Percentiles rank a stretch among this genome's conserved stretches.
Conservation (phyloP, 2,329 filamentous ascomycete species). For the Didymella segeticola region DNA sequence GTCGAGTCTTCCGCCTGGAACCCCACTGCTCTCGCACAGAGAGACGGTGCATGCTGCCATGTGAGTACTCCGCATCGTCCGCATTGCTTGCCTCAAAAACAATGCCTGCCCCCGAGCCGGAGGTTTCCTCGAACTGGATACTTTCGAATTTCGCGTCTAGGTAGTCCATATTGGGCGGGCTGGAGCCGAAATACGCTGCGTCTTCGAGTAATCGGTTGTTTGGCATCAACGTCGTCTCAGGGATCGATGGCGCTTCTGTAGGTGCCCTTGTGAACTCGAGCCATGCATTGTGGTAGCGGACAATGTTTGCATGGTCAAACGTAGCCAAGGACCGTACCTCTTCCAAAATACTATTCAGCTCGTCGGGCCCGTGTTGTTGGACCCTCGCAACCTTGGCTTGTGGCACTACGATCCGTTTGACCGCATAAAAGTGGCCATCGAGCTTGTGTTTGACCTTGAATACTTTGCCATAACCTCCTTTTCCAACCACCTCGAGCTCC, state of each 20-base stretch:
- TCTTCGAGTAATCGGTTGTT: constrained; percentile 35
- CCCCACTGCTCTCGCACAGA: constrained; percentile 43
- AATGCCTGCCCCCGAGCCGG: constrained; percentile 31
- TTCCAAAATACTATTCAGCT: constrained; percentile 63
- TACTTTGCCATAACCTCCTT: constrained; percentile 70
- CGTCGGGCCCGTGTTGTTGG: constrained; percentile 58
- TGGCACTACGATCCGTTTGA: constrained; percentile 70
- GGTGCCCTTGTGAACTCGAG: constrained; percentile 56
- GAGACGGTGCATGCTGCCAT: not conserved
- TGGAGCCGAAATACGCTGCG: constrained; percentile 19
- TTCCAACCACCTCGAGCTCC: constrained; percentile 62
- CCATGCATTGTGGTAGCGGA: constrained; percentile 71
- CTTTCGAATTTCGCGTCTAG: constrained; percentile 23
- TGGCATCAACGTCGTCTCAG: constrained; percentile 20
- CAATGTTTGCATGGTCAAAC: constrained; percentile 70
- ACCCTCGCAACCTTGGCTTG: constrained; percentile 59
- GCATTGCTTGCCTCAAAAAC: constrained; percentile 42
- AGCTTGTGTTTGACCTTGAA: constrained; percentile 67
- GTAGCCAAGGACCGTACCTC: constrained; percentile 68
- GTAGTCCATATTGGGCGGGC: constrained; percentile 14
- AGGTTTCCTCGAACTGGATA: constrained; percentile 29
- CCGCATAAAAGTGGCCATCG: constrained; percentile 67
- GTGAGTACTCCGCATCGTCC: constrained; percentile 11
- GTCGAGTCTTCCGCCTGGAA: constrained; percentile 31
- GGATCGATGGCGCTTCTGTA: constrained; percentile 13